Percentiles rank a stretch among this genome's conserved stretches.
Conservation (phyloP, 1,139 yeast species). For the Yamadazyma buinensis region DNA sequence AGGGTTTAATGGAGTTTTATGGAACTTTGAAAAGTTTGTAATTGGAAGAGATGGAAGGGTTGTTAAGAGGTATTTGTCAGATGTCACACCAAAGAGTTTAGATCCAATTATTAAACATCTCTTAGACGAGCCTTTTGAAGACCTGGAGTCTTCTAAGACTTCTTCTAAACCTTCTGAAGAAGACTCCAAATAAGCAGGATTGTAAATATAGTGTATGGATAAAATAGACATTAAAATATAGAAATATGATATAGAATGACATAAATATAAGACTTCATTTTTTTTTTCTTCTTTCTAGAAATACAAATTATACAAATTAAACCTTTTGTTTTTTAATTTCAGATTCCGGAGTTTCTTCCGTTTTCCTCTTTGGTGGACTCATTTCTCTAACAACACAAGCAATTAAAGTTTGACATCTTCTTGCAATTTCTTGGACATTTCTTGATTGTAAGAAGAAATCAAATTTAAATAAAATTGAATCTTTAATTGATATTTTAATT, state of each 20-base stretch:
- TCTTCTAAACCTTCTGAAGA: too few species aligned
- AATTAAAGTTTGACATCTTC: slow-evolving; percentile 65
- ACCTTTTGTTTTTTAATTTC: too few species aligned
- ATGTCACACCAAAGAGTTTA: slow-evolving; percentile 61
- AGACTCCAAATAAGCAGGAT: neutral
- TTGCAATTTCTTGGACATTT: slow-evolving; percentile 57
- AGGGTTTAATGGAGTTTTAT: slow-evolving; percentile 78
- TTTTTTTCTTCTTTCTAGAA: too few species aligned
- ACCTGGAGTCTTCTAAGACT: too few species aligned
- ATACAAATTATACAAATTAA: too few species aligned
- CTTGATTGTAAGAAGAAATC: slow-evolving; percentile 73
- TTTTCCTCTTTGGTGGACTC: slow-evolving; percentile 19
- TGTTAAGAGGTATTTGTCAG: slow-evolving; percentile 63
- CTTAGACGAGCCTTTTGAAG: neutral
- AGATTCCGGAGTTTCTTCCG: too few species aligned
- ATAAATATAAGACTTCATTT: too few species aligned
- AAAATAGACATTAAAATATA: too few species aligned
- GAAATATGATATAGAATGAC: too few species aligned
- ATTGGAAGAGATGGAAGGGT: slow-evolving; percentile 72
- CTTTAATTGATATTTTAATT: slow-evolving; percentile 58
- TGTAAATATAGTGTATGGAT: neutral
- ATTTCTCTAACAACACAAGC: slow-evolving; percentile 65
- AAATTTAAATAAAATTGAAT: slow-evolving; percentile 59
- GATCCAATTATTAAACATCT: slow-evolving; percentile 14
- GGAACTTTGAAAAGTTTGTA: slow-evolving; percentile 95